Conservation (phyloP, 2,329 filamentous ascomycete species). For the Arthrobotrys entomopaga region DNA sequence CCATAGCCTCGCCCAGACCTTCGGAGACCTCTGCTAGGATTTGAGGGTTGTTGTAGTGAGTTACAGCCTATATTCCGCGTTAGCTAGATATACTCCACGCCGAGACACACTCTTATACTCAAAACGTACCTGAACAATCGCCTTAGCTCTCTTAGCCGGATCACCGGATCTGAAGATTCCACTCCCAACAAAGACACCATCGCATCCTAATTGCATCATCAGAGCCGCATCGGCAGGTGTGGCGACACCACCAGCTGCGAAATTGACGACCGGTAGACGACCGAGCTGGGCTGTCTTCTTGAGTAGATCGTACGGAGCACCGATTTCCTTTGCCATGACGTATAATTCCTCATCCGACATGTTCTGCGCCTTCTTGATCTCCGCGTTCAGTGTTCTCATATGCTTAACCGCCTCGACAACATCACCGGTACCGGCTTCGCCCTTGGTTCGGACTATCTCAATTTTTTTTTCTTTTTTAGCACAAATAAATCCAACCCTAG, state of each 20-base stretch:
- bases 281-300: conserved; percentile 88
- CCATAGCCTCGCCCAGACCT: conserved; percentile 96
- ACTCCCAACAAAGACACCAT: conserved; percentile 95
- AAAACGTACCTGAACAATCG: conserved; percentile 78
- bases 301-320: conserved; percentile 79
- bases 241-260: conserved; percentile 98
- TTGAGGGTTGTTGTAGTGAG: conserved; percentile 86
- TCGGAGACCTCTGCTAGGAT: conserved; percentile 86
- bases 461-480: conserved; percentile 9
- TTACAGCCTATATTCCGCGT: conserved; percentile 71
- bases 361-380: conserved; percentile 77
- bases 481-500: background rate
- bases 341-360: conserved; percentile 78
- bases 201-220: conserved; percentile 99
- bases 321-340: conserved; percentile 81
- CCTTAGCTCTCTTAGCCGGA: conserved; percentile 86
- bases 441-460: conserved; percentile 81
- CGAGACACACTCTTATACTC: background rate
- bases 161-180: conserved; percentile 98
- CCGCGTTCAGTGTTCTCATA: conserved; percentile 86
- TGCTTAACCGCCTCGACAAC: conserved; percentile 96
- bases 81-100: background rate
- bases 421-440: conserved; percentile 95
- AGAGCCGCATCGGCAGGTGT: conserved; percentile 95
- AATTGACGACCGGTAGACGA: conserved; percentile 93